These are phyloP conservation scores for Celoporthe dispersa DNA, from an alignment of 2,329 filamentous ascomycete genomes.

Conservation along the genomic window DNA sequence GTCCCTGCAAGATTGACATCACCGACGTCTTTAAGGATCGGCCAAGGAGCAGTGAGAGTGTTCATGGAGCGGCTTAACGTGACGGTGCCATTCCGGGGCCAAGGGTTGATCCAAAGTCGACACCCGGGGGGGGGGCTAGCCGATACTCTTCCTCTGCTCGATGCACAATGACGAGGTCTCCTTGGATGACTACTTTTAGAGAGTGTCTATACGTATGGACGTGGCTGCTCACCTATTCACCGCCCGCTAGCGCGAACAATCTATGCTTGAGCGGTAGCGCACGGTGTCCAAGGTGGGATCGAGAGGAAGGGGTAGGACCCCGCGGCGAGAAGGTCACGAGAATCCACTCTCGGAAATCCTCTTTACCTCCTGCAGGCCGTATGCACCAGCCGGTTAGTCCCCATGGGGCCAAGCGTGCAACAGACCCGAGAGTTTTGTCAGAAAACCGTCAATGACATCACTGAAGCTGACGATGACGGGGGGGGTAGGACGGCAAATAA, in stretches of 20 bases:
- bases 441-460: constrained; percentile 23
- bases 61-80: not conserved
- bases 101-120: not conserved
- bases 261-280: not conserved
- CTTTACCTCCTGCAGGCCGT: constrained; percentile 2
- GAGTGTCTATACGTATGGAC: no score
- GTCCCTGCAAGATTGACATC: not conserved
- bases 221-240: constrained; percentile 16
- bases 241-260: not conserved
- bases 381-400: constrained; percentile 9
- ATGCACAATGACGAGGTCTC: constrained; percentile 11
- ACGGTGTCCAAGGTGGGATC: not conserved
- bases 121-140: not conserved
- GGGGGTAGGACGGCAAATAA: no score
- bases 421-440: constrained; percentile 2
- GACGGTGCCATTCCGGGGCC: not conserved
- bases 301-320: not conserved
- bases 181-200: not conserved
- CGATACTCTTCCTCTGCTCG: not conserved
- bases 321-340: constrained; percentile 4
- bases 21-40: not conserved
- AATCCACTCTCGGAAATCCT: not conserved
- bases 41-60: no score
- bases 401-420: constrained; percentile 23
- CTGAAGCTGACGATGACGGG: constrained; percentile 1